phyloP scores from a whole-genome alignment of 805 yeast genomes.

The Millerozyma miso region DNA sequence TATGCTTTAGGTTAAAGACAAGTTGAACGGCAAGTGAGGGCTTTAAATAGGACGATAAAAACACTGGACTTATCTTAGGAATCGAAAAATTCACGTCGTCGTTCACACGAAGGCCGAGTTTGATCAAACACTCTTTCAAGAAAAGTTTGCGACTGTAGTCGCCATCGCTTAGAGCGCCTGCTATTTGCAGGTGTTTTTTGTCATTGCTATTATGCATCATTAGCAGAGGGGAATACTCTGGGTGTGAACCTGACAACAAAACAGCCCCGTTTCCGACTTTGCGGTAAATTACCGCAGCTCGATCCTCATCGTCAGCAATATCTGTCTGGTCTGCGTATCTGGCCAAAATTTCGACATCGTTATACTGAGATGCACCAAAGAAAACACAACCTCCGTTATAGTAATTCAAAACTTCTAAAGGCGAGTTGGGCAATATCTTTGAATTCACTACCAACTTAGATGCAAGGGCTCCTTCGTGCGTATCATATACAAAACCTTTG shows the following conservation, averaged over 20 bases:
- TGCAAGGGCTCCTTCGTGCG: conserved; percentile 73
- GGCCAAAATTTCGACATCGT: conserved; percentile 70
- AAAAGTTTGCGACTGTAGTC: conserved; percentile 53
- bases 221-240: conserved; percentile 68
- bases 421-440: conserved; percentile 21
- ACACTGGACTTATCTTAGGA: conserved; percentile 69
- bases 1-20: conserved; percentile 28
- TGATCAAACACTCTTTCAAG: conserved; percentile 50
- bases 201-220: conserved; percentile 31
- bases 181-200: conserved; percentile 26
- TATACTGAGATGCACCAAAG: conserved; percentile 61
- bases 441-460: conserved; percentile 41
- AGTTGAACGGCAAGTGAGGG: conserved; percentile 30
- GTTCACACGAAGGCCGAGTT: conserved; percentile 69
- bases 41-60: conserved; percentile 41
- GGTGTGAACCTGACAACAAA: conserved; percentile 80
- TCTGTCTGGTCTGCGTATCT: conserved; percentile 54
- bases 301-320: conserved; percentile 34
- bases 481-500: conserved; percentile 73
- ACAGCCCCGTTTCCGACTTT: conserved; percentile 72
- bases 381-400: conserved; percentile 91
- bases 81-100: conserved; percentile 38
- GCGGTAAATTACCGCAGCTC: conserved; percentile 72
- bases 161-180: conserved; percentile 29
- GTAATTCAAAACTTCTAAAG: conserved; percentile 39